phyloP scores from a whole-genome alignment of 2,329 filamentous ascomycete species.

The Phialophora verrucosa region DNA sequence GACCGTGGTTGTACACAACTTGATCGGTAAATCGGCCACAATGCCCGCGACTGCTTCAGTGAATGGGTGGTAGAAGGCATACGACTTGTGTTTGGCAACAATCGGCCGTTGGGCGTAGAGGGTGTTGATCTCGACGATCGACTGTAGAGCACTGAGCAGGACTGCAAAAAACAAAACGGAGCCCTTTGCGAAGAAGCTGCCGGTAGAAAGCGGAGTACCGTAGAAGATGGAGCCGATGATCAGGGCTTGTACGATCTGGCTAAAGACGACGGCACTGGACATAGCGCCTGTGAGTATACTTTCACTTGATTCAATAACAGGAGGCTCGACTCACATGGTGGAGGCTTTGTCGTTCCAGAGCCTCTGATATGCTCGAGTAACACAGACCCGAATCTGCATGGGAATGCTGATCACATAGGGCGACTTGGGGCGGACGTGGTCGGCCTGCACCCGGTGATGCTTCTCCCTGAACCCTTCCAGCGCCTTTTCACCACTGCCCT shows the following conservation, averaged over 20 bases:
- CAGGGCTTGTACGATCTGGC: slow-evolving; percentile 65
- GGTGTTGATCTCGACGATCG: slow-evolving; percentile 71
- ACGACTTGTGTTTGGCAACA: slow-evolving; percentile 64
- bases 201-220: slow-evolving; percentile 62
- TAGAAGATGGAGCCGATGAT: slow-evolving; percentile 72
- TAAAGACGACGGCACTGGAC: slow-evolving; percentile 61
- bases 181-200: slow-evolving; percentile 67
- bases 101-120: slow-evolving; percentile 67
- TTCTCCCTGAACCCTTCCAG: slow-evolving; percentile 55
- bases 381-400: slow-evolving; percentile 62
- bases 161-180: slow-evolving; percentile 69
- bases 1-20: slow-evolving; percentile 64
- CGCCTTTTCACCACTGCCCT: slow-evolving; percentile 63
- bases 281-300: slow-evolving; percentile 1
- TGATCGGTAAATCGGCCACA: slow-evolving; percentile 58
- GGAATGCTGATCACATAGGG: slow-evolving; percentile 62
- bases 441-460: slow-evolving; percentile 56
- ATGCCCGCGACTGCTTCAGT: slow-evolving; percentile 55
- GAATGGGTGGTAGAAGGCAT: slow-evolving; percentile 63
- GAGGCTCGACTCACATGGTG: slow-evolving; percentile 60
- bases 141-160: slow-evolving; percentile 65
- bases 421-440: slow-evolving; percentile 61
- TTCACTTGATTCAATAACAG: slow-evolving; percentile 39
- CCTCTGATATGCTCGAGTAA: slow-evolving; percentile 68
- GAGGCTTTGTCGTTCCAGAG: slow-evolving; percentile 66